These are phyloP conservation scores for Pyrenochaeta sp. DNA, from an alignment of 2,329 filamentous ascomycete species.

Conservation along the genomic window DNA sequence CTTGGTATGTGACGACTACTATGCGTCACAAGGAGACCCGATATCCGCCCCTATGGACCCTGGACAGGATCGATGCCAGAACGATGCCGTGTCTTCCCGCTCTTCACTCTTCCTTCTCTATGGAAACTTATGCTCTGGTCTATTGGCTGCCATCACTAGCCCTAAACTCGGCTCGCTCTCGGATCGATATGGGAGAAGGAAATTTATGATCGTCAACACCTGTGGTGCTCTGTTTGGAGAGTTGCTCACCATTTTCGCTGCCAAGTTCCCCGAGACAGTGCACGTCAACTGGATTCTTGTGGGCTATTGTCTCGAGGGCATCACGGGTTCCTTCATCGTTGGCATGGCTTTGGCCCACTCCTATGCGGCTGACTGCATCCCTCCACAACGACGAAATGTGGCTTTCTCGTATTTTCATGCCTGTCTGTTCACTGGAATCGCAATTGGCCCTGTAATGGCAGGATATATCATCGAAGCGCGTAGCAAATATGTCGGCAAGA, in stretches of 20 bases:
- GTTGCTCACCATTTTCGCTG: conserved; percentile 78
- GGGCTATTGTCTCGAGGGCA: conserved; percentile 79
- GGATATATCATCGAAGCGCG: conserved; percentile 75
- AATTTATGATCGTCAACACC: conserved; percentile 75
- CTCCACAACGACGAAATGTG: conserved; percentile 79
- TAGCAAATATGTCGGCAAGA: conserved; percentile 55
- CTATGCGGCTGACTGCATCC: conserved; percentile 88
- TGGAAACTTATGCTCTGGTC: conserved; percentile 75
- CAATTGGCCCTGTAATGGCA: conserved; percentile 81
- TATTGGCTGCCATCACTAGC: conserved; percentile 79
- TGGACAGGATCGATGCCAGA: conserved; percentile 72
- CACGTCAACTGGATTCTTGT: conserved; percentile 81
- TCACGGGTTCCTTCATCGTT: conserved; percentile 88
- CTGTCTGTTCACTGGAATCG: conserved; percentile 87
- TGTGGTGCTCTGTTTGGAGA: conserved; percentile 78
- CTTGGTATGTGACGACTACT: conserved; percentile 84
- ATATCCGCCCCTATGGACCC: conserved; percentile 46
- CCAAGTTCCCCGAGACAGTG: conserved; percentile 73
- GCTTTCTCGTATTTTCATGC: conserved; percentile 91
- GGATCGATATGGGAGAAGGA: conserved; percentile 83
- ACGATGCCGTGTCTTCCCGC: conserved; percentile 76
- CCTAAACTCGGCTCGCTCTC: conserved; percentile 86
- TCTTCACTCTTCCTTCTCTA: conserved; percentile 82
- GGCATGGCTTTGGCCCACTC: conserved; percentile 81
- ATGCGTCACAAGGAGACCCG: conserved; percentile 63